phyloP scores from a whole-genome alignment of 1,284 basidiomycete genomes.

The Fomitopsis schrenkii region DNA sequence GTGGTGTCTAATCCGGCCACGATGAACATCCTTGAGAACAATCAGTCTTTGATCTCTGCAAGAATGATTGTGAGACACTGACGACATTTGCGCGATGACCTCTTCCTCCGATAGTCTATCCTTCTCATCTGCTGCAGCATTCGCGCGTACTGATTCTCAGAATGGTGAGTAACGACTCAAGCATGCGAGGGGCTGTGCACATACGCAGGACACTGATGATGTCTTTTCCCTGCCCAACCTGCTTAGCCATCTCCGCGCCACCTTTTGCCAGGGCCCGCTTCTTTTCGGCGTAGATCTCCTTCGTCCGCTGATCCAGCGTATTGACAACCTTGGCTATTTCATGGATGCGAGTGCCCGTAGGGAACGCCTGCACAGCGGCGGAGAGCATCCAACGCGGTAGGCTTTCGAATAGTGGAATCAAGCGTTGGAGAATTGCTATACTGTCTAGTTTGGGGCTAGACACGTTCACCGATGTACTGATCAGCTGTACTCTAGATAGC shows the following conservation, averaged over 20 bases:
- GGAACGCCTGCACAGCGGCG: conserved; percentile 28
- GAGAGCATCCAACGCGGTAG: conserved; percentile 28
- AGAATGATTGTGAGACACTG: not conserved
- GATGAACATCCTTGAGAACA: conserved; percentile 7
- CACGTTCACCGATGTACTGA: too few relatives aligned
- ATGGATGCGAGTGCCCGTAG: conserved; percentile 26
- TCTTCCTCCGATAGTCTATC: conserved; percentile 1
- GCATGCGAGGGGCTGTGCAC: conserved; percentile 6
- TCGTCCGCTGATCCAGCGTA: conserved; percentile 31
- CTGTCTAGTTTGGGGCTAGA: too few relatives aligned
- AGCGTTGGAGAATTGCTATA: too few relatives aligned
- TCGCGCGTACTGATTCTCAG: conserved; percentile 8
- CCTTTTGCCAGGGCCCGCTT: conserved; percentile 31
- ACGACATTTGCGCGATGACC: conserved; percentile 11
- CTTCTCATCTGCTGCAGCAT: conserved; percentile 9
- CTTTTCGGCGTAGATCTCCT: conserved; percentile 35
- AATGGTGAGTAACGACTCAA: not conserved
- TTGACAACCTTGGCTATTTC: conserved; percentile 32
- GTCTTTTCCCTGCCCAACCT: conserved; percentile 38
- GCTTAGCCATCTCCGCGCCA: conserved; percentile 27
- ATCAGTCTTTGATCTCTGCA: not conserved
- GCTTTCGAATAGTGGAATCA: too few relatives aligned
- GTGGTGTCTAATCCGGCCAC: conserved; percentile 17
- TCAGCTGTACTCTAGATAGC: too few relatives aligned
- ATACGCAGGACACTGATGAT: conserved; percentile 42